These are phyloP conservation scores for Wallacemonas sp. DNA, from an alignment of 208 protist species.

Conservation along the genomic window DNA sequence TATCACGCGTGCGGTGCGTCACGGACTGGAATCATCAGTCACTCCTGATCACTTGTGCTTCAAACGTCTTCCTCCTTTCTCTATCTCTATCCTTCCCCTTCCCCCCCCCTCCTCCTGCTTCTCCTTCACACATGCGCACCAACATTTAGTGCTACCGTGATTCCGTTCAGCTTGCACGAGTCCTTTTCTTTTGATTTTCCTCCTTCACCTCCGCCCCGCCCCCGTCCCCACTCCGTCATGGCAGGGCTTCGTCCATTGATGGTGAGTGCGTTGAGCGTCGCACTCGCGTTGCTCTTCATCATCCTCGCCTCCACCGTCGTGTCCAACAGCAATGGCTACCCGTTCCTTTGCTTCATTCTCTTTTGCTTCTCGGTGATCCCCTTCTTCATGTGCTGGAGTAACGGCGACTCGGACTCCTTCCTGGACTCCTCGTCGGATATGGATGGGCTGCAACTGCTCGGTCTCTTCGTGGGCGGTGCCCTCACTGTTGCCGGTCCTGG, in stretches of 20 bases:
- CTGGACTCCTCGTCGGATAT: slow-evolving; percentile 20
- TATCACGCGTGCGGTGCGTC: no score
- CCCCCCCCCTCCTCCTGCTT: neutral
- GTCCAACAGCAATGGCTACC: slow-evolving; percentile 40
- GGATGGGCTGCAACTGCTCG: slow-evolving; percentile 31
- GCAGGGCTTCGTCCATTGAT: slow-evolving; percentile 46
- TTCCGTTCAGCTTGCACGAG: no score
- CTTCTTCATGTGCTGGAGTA: slow-evolving; percentile 55
- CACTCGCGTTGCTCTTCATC: slow-evolving; percentile 53
- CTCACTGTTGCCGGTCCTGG: slow-evolving; percentile 57
- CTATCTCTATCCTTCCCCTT: slow-evolving; percentile 2
- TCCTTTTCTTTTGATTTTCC: no score
- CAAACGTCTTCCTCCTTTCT: slow-evolving; percentile 7
- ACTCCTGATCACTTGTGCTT: no score
- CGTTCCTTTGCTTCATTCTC: slow-evolving; percentile 54
- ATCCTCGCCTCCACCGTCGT: slow-evolving; percentile 65
- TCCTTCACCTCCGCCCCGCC: neutral
- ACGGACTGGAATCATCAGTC: no score
- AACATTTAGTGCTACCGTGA: no score
- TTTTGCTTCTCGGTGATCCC: slow-evolving; percentile 56
- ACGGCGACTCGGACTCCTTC: slow-evolving; percentile 15
- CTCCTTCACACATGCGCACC: neutral
- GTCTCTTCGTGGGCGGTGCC: slow-evolving; percentile 68
- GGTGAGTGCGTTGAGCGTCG: slow-evolving; percentile 51
- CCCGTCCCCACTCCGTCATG: slow-evolving; percentile 21